These are phyloP conservation scores for Fistulifera pelliculosa DNA, from an alignment of 108 stramenopile genomes.

Conservation along the genomic window DNA sequence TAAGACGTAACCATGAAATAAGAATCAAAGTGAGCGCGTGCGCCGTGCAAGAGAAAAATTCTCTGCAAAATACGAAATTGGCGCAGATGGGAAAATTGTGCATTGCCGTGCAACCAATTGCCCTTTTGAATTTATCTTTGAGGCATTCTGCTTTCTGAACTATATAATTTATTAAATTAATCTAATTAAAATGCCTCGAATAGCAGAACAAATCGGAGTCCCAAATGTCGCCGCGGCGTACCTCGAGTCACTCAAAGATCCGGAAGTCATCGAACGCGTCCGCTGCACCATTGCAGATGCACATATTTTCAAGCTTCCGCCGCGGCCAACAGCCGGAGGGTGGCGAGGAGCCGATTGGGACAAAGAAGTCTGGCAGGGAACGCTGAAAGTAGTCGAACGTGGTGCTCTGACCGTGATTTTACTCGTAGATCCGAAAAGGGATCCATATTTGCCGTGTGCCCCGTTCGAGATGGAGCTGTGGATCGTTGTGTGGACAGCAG, in stretches of 20 bases:
- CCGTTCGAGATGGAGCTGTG: conserved; percentile 71
- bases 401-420: conserved; percentile 69
- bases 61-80: too few relatives aligned
- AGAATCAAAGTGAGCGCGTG: too few relatives aligned
- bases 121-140: too few relatives aligned
- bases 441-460: conserved; percentile 85
- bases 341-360: conserved; percentile 90
- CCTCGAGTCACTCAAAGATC: conserved; percentile 41
- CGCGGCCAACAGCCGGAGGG: conserved; percentile 63
- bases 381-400: conserved; percentile 82
- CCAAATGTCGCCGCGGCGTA: conserved; percentile 49
- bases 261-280: conserved; percentile 62
- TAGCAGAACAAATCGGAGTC: conserved; percentile 48
- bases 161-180: too few relatives aligned
- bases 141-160: too few relatives aligned
- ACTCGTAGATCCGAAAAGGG: conserved; percentile 57
- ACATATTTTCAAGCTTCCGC: conserved; percentile 84
- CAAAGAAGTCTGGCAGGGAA: conserved; percentile 88
- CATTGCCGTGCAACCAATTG: too few relatives aligned
- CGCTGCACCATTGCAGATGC: conserved; percentile 70
- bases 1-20: too few relatives aligned
- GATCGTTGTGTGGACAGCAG: conserved; percentile 85
- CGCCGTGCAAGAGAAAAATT: too few relatives aligned
- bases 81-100: too few relatives aligned
- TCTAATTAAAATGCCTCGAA: conserved; percentile 12